These are phyloP conservation scores for Arabidopsis thaliana DNA, from an alignment of 345 rosid species.

Conservation along the genomic window DNA sequence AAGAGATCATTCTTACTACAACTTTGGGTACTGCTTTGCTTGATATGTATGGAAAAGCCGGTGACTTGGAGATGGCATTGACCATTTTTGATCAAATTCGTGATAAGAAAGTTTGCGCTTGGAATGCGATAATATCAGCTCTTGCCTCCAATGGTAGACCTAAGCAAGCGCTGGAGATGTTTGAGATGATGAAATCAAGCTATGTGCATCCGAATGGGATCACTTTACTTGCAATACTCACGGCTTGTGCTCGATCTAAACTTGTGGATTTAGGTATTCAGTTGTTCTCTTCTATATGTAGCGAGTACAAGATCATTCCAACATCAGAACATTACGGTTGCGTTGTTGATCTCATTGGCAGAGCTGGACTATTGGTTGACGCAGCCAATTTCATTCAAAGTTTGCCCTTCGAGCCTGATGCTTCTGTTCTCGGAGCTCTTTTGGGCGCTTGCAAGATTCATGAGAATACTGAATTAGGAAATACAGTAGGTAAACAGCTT, in stretches of 20 bases:
- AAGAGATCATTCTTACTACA: slow-evolving; percentile 45
- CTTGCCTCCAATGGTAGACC: slow-evolving; percentile 63
- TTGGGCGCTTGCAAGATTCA: slow-evolving; percentile 76
- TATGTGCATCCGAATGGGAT: slow-evolving; percentile 58
- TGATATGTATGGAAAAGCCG: slow-evolving; percentile 70
- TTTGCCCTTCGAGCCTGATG: slow-evolving; percentile 71
- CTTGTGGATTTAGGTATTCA: slow-evolving; percentile 56
- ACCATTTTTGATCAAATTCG: slow-evolving; percentile 48
- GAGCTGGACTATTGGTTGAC: slow-evolving; percentile 66
- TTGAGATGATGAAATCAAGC: slow-evolving; percentile 55
- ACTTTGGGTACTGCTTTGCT: slow-evolving; percentile 63
- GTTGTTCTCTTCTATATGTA: slow-evolving; percentile 50
- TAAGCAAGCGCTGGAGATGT: slow-evolving; percentile 57
- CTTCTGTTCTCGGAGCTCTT: slow-evolving; percentile 70
- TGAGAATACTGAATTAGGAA: slow-evolving; percentile 56
- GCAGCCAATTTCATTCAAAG: slow-evolving; percentile 55
- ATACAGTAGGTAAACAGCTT: slow-evolving; percentile 55
- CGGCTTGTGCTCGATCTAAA: slow-evolving; percentile 68
- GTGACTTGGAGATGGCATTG: slow-evolving; percentile 48
- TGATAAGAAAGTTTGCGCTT: slow-evolving; percentile 52
- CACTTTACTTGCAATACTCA: slow-evolving; percentile 65
- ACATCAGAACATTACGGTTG: slow-evolving; percentile 77
- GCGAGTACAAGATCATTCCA: slow-evolving; percentile 54
- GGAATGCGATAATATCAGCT: slow-evolving; percentile 77
- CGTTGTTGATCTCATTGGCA: slow-evolving; percentile 77